Conservation (phyloP, 2,329 filamentous ascomycete species). For the Exophiala spinifera region DNA sequence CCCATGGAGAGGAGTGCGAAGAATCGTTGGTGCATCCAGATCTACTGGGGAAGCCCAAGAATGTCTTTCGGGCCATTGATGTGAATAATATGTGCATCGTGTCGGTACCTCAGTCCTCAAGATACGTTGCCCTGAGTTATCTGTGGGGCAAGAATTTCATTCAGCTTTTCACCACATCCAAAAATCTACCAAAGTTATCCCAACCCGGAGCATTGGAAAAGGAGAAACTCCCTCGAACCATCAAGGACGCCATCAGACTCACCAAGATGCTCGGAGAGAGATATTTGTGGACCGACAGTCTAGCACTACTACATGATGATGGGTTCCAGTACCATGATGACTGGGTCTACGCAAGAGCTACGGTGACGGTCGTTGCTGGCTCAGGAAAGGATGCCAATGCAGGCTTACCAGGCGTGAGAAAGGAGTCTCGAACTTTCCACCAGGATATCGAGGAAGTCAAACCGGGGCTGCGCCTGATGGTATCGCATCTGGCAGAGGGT, state of each 20-base stretch:
- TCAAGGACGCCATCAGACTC: conserved; percentile 30
- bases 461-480: conserved; percentile 29
- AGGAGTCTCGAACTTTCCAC: conserved; percentile 28
- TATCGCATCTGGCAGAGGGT: conserved; percentile 29
- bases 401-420: conserved; percentile 29
- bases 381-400: conserved; percentile 30
- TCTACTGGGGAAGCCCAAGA: conserved; percentile 20
- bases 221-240: conserved; percentile 28
- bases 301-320: conserved; percentile 29
- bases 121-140: conserved; percentile 31
- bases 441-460: conserved; percentile 29
- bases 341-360: conserved; percentile 29
- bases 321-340: conserved; percentile 31
- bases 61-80: conserved; percentile 28
- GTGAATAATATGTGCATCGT: conserved; percentile 29
- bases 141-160: conserved; percentile 30
- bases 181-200: conserved; percentile 26
- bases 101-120: conserved; percentile 19
- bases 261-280: conserved; percentile 27
- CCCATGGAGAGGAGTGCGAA: conserved; percentile 28
- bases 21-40: conserved; percentile 28
- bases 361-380: conserved; percentile 26
- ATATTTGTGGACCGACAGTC: conserved; percentile 31
- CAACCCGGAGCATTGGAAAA: conserved; percentile 26
- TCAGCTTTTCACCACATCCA: conserved; percentile 28